Evolutionary conservation across 2,329 filamentous ascomycete species (phyloP).

Genomic region (Penicillium sp.): DNA sequence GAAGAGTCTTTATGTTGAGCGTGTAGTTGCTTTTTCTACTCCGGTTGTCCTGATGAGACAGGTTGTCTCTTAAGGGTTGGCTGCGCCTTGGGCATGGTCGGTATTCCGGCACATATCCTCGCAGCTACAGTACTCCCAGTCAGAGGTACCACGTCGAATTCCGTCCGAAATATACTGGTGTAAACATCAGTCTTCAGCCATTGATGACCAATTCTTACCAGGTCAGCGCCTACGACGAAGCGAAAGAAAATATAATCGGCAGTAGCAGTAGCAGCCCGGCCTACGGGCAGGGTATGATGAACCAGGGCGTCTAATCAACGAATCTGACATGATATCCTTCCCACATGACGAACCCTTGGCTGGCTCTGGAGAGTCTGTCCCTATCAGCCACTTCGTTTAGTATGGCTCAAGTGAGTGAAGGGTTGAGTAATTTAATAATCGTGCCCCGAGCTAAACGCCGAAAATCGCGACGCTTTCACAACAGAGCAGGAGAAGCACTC

Average conservation of each 20-base stretch:
- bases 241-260: not conserved
- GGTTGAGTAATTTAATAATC: not conserved
- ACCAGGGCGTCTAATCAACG: not conserved
- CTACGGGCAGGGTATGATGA: not conserved
- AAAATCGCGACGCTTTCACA: not conserved
- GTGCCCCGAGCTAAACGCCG: not conserved
- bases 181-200: not conserved
- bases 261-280: not conserved
- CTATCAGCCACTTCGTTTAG: not conserved
- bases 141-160: not conserved
- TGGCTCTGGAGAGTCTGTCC: not conserved
- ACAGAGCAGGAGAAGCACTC: not conserved
- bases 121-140: not conserved
- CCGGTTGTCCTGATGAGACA: not conserved
- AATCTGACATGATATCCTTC: not conserved
- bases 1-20: not conserved
- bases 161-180: not conserved
- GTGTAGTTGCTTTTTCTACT: not conserved
- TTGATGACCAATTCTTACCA: too few species aligned
- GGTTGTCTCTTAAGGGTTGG: not conserved
- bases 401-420: not conserved
- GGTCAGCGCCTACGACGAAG: not conserved
- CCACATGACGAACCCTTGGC: not conserved
- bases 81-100: not conserved
- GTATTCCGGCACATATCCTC: not conserved